phyloP scores from a whole-genome alignment of 2,329 filamentous ascomycete species.

The Ophiostoma tasmaniense region DNA sequence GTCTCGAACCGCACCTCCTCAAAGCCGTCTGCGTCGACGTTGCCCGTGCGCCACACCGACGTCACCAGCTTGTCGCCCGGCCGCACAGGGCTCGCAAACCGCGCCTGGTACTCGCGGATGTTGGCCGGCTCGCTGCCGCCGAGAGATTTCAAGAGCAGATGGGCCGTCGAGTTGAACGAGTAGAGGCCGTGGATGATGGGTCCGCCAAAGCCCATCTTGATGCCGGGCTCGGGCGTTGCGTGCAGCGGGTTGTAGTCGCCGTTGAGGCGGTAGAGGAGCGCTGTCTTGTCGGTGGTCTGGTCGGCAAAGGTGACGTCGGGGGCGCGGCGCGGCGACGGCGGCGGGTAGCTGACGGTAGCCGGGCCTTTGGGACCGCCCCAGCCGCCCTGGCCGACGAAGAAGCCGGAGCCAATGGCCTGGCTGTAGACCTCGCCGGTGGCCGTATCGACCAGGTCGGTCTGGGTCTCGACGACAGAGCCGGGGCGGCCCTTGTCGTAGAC shows the following conservation, averaged over 20 bases:
- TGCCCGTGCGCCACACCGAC: conserved; percentile 71
- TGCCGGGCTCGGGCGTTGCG: conserved; percentile 73
- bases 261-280: conserved; percentile 74
- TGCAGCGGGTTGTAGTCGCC: conserved; percentile 94
- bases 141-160: conserved; percentile 63
- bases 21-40: conserved; percentile 70
- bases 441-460: conserved; percentile 67
- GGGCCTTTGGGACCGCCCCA: conserved; percentile 92
- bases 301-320: conserved; percentile 64
- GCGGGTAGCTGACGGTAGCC: conserved; percentile 67
- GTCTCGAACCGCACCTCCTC: conserved; percentile 80
- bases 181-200: conserved; percentile 84
- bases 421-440: conserved; percentile 61
- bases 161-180: conserved; percentile 73
- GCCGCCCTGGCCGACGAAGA: conserved; percentile 69
- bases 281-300: conserved; percentile 63
- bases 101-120: conserved; percentile 78
- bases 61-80: conserved; percentile 76
- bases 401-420: conserved; percentile 59
- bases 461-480: conserved; percentile 71
- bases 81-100: conserved; percentile 77
- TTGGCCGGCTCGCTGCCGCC: conserved; percentile 72
- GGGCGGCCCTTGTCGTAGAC: conserved; percentile 87
- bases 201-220: conserved; percentile 86
- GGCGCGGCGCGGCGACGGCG: conserved; percentile 58